phyloP scores from a whole-genome alignment of 768 basidiomycete species.

The Leccinum fibrillosum region DNA sequence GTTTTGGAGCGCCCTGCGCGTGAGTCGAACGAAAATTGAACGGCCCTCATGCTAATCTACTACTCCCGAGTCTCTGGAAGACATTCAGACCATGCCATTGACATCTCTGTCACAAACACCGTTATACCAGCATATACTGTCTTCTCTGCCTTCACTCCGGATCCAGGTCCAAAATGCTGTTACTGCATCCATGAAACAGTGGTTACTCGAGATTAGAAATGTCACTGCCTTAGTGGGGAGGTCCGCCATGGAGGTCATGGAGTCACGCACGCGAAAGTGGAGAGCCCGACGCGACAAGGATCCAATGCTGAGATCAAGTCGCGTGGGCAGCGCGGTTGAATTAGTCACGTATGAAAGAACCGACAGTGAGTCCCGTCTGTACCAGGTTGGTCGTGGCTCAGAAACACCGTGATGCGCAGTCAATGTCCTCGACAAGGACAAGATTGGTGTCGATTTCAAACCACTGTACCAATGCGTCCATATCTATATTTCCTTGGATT shows the following conservation, averaged over 20 bases:
- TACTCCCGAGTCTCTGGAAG: slow-evolving; percentile 79
- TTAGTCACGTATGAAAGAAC: slow-evolving; percentile 89
- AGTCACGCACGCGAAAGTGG: slow-evolving; percentile 79
- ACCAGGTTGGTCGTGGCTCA: slow-evolving; percentile 3
- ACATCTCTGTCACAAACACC: slow-evolving; percentile 89
- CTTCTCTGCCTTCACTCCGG: slow-evolving; percentile 87
- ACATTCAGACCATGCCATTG: slow-evolving; percentile 87
- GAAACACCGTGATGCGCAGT: slow-evolving; percentile 42
- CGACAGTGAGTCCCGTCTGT: slow-evolving; percentile 64
- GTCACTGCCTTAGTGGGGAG: slow-evolving; percentile 81
- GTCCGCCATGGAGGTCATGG: slow-evolving; percentile 89
- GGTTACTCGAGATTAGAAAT: slow-evolving; percentile 93
- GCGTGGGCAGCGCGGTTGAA: slow-evolving; percentile 91
- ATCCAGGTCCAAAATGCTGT: slow-evolving; percentile 90
- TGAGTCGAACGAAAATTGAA: slow-evolving; percentile 40
- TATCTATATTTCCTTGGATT: slow-evolving; percentile 89
- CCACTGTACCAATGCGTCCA: slow-evolving; percentile 96
- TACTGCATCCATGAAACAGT: slow-evolving; percentile 92
- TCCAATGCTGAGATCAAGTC: slow-evolving; percentile 65
- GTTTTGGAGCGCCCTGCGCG: slow-evolving; percentile 96
- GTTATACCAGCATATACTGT: slow-evolving; percentile 87
- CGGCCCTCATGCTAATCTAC: slow-evolving; percentile 30
- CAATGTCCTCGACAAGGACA: slow-evolving; percentile 89
- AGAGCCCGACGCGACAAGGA: slow-evolving; percentile 81
- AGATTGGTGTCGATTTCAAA: slow-evolving; percentile 86